Evolutionary conservation across 2,329 filamentous ascomycete species (phyloP), one percentile per base, ranked within the genome.

Genomic region (Scedosporium apiospermum): DNA sequence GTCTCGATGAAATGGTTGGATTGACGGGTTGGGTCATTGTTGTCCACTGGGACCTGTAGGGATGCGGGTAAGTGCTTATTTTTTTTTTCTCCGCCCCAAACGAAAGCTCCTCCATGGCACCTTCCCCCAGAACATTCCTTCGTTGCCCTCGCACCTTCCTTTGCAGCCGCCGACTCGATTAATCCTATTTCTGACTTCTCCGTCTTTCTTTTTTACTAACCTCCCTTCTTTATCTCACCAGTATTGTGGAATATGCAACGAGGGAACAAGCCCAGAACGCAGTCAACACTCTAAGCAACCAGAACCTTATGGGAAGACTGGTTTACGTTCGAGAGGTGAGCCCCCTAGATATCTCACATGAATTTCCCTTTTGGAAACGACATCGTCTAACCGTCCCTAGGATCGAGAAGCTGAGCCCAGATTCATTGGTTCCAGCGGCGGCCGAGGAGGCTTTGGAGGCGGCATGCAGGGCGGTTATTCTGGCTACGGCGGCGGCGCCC

Each of bases 241-340:
- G 92, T 83, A 99, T 99, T 91, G 95, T 99, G 88, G 95, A 99
- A 89, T 99, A 99, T 88, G 93, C 93, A 77, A 97, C 93, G 72
- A 91, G 93, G 87, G 95, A 99, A 74, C 92, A 99, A 89, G 95
- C 95, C 75, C 95, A 98, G 78, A 89, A 91, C 77, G 95, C 95
- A 74, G 95, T 99, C 80, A 88, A 90, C 77, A 95, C 92, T 74
- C 90, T 99, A 79, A 97, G 93, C 86, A 99, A 99, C 82, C 93
- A 97, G 79, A 97, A 96, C 76, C 83, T 99, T 65, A 98, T 98
- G 93, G 95, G 95, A 65, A 88, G 95, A 77, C 89, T 99, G 71
- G 92, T 99, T 75, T 99, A 99, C 76, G 95, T 99, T 76, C 90
- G 95, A 78, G 95, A 99, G 85, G 93, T 96, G 83, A 71, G 80